These are phyloP conservation scores for Lolium multiflorum DNA, from an alignment of 176 grass and related monocot species.

Conservation along the genomic window DNA sequence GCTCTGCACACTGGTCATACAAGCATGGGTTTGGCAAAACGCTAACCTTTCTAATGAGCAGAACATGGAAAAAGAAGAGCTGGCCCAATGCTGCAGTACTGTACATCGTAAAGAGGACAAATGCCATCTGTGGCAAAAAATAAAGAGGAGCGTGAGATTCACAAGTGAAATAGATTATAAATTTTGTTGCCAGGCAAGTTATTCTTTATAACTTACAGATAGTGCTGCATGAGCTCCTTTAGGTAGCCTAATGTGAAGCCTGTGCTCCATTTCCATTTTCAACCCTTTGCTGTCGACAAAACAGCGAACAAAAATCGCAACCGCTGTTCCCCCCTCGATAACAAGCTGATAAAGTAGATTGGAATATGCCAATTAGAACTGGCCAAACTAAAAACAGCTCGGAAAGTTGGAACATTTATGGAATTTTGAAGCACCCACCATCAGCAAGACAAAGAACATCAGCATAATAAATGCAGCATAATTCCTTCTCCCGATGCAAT, in stretches of 20 bases:
- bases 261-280: slow-evolving; percentile 67
- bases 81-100: slow-evolving; percentile 82
- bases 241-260: slow-evolving; percentile 71
- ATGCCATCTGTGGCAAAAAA: slow-evolving; percentile 56
- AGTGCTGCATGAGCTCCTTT: slow-evolving; percentile 86
- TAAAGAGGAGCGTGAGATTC: slow-evolving; percentile 21
- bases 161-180: neutral
- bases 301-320: slow-evolving; percentile 81
- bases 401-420: neutral
- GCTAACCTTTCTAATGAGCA: slow-evolving; percentile 89
- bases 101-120: slow-evolving; percentile 81
- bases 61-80: slow-evolving; percentile 94
- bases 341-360: slow-evolving; percentile 63
- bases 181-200: neutral
- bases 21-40: neutral
- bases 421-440: slow-evolving; percentile 51
- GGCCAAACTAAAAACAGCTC: neutral
- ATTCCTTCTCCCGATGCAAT: slow-evolving; percentile 95
- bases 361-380: neutral
- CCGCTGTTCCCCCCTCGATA: slow-evolving; percentile 71
- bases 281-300: slow-evolving; percentile 72
- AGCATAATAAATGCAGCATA: slow-evolving; percentile 92
- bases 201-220: slow-evolving; percentile 56
- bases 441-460: slow-evolving; percentile 77
- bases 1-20: neutral